Percentiles rank a stretch among this genome's conserved stretches.
These are phyloP conservation scores for Talaromyces sp. DNA, from an alignment of 2,329 filamentous ascomycete genomes.

Conservation along the genomic window DNA sequence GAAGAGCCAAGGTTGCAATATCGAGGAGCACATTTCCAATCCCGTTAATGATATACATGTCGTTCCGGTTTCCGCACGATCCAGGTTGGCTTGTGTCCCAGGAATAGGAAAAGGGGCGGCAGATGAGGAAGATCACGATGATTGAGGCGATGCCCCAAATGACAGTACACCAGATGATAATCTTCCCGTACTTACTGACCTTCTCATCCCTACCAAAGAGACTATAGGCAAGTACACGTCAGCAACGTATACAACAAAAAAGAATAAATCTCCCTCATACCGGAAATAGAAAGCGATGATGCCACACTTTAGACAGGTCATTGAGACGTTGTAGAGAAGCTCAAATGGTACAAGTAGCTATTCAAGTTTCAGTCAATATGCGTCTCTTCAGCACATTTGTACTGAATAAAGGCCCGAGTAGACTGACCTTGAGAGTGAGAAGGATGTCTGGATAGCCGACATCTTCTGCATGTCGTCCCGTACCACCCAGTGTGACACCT, in stretches of 20 bases:
- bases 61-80: background rate
- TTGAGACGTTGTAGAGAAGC: background rate
- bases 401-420: too few species aligned
- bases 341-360: background rate
- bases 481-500: background rate
- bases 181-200: background rate
- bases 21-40: background rate
- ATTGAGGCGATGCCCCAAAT: background rate
- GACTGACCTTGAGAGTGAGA: background rate
- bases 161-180: background rate
- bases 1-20: background rate
- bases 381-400: background rate
- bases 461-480: background rate
- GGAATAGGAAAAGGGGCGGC: background rate
- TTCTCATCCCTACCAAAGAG: background rate
- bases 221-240: background rate
- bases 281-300: background rate
- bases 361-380: background rate
- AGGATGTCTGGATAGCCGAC: background rate
- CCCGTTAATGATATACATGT: background rate
- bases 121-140: background rate
- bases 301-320: background rate
- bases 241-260: too few species aligned
- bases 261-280: too few species aligned
- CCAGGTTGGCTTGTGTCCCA: background rate